Evolutionary conservation across 163 green algal species (phyloP).

Genomic region (Prototheca wickerhamii): DNA sequence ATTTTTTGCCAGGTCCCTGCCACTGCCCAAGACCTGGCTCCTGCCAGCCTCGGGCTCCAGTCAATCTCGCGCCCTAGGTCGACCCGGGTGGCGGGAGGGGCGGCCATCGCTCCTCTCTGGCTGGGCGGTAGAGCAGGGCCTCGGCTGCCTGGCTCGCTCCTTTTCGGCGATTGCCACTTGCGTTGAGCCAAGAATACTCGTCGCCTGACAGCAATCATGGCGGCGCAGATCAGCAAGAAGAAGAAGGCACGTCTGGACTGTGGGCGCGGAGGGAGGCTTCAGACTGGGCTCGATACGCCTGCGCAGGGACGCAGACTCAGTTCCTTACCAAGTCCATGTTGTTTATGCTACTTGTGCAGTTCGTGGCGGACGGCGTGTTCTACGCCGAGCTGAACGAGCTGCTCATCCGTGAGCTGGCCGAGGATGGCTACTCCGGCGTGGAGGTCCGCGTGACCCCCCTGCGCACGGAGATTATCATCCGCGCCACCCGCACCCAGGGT

Average conservation of each 20-base stretch:
- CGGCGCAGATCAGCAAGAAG: constrained; percentile 14
- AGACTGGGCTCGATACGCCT: background rate
- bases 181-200: background rate
- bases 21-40: background rate
- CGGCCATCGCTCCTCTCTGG: too few species aligned
- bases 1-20: background rate
- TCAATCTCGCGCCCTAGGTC: too few species aligned
- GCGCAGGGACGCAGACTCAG: background rate
- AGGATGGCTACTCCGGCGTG: constrained; percentile 92
- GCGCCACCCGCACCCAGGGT: constrained; percentile 94
- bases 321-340: background rate
- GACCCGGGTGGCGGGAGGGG: background rate
- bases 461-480: constrained; percentile 99
- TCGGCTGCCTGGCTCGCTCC: background rate
- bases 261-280: background rate
- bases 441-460: constrained; percentile 96
- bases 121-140: background rate
- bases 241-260: constrained; percentile 4
- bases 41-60: too few species aligned
- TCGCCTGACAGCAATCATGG: constrained; percentile 6
- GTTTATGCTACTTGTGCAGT: constrained; percentile 61
- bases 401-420: constrained; percentile 85
- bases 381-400: constrained; percentile 99
- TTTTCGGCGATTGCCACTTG: background rate
- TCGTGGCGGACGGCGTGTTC: constrained; percentile 98